Percentiles rank a stretch among this genome's conserved stretches.
These are phyloP conservation scores for Emergomyces orientalis DNA, from an alignment of 2,329 filamentous ascomycete species.

Conservation along the genomic window DNA sequence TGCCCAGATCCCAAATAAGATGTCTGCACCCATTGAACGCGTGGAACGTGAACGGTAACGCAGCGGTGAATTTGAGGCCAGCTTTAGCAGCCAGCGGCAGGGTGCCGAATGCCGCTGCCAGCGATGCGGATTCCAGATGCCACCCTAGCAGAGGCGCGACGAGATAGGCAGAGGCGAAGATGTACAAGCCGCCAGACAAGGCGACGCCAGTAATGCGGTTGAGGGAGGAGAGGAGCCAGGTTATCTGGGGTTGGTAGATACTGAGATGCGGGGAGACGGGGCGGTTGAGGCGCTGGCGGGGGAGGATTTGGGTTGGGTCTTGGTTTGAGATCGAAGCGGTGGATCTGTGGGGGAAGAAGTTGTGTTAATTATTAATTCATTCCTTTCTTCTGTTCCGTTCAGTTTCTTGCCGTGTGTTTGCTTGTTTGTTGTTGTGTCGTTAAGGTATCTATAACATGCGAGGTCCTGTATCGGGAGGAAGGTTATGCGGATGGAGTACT, in stretches of 20 bases:
- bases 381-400: background rate
- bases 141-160: slow-evolving; percentile 64
- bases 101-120: slow-evolving; percentile 56
- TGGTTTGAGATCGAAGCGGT: slow-evolving; percentile 19
- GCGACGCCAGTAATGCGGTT: slow-evolving; percentile 75
- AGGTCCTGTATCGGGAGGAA: background rate
- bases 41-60: slow-evolving; percentile 61
- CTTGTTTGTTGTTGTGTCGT: background rate
- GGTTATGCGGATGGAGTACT: background rate
- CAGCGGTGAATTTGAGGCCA: slow-evolving; percentile 48
- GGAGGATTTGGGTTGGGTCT: slow-evolving; percentile 52
- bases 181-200: slow-evolving; percentile 66
- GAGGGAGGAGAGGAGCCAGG: slow-evolving; percentile 65
- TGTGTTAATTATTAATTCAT: background rate
- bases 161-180: slow-evolving; percentile 73
- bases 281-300: slow-evolving; percentile 67
- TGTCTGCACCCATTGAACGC: slow-evolving; percentile 60
- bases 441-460: too few species aligned
- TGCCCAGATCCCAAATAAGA: slow-evolving; percentile 60
- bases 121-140: slow-evolving; percentile 55
- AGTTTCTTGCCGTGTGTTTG: slow-evolving; percentile 8
- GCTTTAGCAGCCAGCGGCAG: slow-evolving; percentile 53
- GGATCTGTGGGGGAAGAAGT: slow-evolving; percentile 16
- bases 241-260: slow-evolving; percentile 82
- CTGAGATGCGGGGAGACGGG: slow-evolving; percentile 75